Evolutionary conservation across 2,329 filamentous ascomycete species (phyloP), one percentile per base, ranked within the genome.

Genomic region (Mariannaea sp.): DNA sequence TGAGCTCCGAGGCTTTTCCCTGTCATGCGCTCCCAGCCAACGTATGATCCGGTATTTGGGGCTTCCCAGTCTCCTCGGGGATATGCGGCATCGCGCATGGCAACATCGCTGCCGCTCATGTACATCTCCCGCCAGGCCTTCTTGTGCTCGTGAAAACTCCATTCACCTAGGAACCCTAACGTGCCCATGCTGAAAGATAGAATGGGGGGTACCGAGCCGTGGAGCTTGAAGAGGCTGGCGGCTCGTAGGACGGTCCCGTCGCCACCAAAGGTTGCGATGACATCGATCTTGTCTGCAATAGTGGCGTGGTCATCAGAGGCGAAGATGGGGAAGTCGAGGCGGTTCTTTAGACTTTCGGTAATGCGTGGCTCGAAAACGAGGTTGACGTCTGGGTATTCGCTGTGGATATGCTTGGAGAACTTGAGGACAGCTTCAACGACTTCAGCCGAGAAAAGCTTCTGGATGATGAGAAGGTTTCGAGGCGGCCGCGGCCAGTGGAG

Each of bases 101-200:
- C 70, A 7, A 82, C 80, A 38, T 76, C 74, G 58, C 80, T 82
- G 2, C 82, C 82, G 64, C 81, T 84, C 89, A 96, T 95, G 75
- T 95, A 97, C 47, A 94, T 90, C 69, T 97, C 90, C 42, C 91
- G 80, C 76, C 95, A 96, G 0, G 94, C 94, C 42, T 90, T 83
- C 73, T 96, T 96, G 75, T 95, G 90, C 65, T 97, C 92, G 6
- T 80, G 80, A 69, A 97, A 97, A 65, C 94, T 95, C 92, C 93
- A 99, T 73, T 97, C 93, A 13, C 93, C 92, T 7, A 99, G 76
- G 62, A 99, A 99, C 0, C 94, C 94, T 1, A 99, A 77, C 0
- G 93, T 95, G 5, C 94, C 94, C 90, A 99, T 97, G 69, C 92
- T 96, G 69, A 99, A 99, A 1, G 90, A 92, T 7, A 99, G 78